Base-by-base conservation (phyloP, 2,329 filamentous ascomycete genomes). In the Volutella citrinella region DNA sequence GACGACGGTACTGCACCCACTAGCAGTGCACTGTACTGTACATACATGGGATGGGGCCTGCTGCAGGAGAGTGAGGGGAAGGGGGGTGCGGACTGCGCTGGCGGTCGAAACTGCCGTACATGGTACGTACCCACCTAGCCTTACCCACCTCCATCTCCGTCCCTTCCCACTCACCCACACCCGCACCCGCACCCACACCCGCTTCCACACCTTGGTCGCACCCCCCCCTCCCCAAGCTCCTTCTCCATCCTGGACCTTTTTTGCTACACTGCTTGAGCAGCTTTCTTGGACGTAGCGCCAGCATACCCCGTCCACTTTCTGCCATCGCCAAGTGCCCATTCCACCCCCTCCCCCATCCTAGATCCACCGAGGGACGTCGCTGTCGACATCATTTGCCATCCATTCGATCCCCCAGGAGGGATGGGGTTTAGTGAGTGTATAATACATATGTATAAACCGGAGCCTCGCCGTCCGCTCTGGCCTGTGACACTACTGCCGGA, bases 101-200 rank as follows among this genome's bases (percentile, higher is more conserved):
- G n/a, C n/a, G n/a, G n/a, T n/a, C 45, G 49, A 55, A 49, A 56
- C 49, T 55, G 52, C 52, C 52, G 52, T 51, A 47, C 52, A 43
- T n/a, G n/a, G n/a, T n/a, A n/a, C n/a, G n/a, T n/a, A n/a, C n/a
- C n/a, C n/a, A n/a, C n/a, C n/a, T 50, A 52, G 52, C 52, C 52
- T 51, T 54, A 50, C 43, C 51, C 46, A 52, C 52, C 38, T 43
- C 34, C 37, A 38, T 42, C 36, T 29, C 25, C 19, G 30, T 33
- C 24, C 26, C 31, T 31, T 19, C 23, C 17, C 15, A 35, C 27
- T 27, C 34, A 28, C 27, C 27, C 33, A 37, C 49, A 39, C 49
- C 42, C 49, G 23, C 36, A 22, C 20, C 8, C 20, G 20, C 20
- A 22, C 20, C 8, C 20, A 22, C 12, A 22, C 20, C 8, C 20